phyloP scores from a whole-genome alignment of 345 rosid species.

The Noccaea caerulescens region DNA sequence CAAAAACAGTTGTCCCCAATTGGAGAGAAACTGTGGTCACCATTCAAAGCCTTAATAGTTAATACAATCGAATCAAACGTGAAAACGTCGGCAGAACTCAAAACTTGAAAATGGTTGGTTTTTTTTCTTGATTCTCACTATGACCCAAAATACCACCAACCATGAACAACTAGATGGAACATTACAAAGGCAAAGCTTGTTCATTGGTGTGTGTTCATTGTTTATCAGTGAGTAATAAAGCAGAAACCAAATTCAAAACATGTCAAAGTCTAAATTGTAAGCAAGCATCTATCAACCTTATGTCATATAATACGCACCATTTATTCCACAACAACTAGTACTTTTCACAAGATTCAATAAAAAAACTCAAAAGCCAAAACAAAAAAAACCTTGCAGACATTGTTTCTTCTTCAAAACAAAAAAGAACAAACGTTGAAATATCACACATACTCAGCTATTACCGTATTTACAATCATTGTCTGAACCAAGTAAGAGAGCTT shows the following conservation, averaged over 20 bases:
- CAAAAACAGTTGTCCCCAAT: too few species aligned
- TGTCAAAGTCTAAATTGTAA: background rate
- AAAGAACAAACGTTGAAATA: background rate
- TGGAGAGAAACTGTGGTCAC: background rate
- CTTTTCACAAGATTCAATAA: constrained; percentile 22
- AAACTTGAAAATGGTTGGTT: background rate
- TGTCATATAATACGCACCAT: constrained; percentile 16
- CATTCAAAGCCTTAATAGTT: background rate
- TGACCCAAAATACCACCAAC: background rate
- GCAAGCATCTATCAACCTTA: constrained; percentile 16
- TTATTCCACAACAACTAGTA: constrained; percentile 32
- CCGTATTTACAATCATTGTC: constrained; percentile 22
- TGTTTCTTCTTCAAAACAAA: constrained; percentile 18
- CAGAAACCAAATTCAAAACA: background rate
- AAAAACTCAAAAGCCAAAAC: background rate
- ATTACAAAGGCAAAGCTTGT: too few species aligned
- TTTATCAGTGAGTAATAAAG: background rate
- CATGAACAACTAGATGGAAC: too few species aligned
- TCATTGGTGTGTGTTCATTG: background rate
- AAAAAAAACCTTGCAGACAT: constrained; percentile 6
- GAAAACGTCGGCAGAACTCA: background rate
- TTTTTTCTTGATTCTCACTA: constrained; percentile 6
- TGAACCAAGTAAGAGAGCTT: constrained; percentile 3
- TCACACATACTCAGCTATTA: constrained; percentile 28
- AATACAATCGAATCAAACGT: background rate